phyloP scores from a whole-genome alignment of 2,329 filamentous ascomycete species.

The Aspergillus uvarum region DNA sequence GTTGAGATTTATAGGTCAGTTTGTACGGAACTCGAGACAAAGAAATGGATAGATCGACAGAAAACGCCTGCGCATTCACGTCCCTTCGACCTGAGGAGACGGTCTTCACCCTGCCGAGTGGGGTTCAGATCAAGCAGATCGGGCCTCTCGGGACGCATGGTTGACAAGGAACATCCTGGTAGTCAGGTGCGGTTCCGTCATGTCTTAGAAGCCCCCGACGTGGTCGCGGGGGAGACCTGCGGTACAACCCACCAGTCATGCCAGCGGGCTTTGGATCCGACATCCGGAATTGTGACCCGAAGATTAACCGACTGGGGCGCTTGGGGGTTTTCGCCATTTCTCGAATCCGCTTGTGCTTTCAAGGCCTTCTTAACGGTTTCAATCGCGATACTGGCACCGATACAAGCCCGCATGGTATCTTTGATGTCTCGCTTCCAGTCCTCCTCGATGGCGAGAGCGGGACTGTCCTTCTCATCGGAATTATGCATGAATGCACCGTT shows the following conservation, averaged over 20 bases:
- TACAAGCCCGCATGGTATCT: constrained; percentile 66
- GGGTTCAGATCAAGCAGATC: neutral
- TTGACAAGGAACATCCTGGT: neutral
- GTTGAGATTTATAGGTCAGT: no score
- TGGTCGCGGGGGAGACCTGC: constrained; percentile 29
- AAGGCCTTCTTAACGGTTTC: constrained; percentile 60
- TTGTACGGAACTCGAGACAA: neutral
- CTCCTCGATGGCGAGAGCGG: constrained; percentile 53
- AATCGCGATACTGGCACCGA: constrained; percentile 66
- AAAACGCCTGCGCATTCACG: neutral
- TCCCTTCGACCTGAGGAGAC: neutral
- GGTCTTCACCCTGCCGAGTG: neutral
- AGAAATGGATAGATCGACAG: neutral
- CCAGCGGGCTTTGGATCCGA: constrained; percentile 43
- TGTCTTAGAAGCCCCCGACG: constrained; percentile 12
- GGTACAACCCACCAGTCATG: constrained; percentile 49
- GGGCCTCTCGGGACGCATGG: neutral
- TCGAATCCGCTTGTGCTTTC: constrained; percentile 19
- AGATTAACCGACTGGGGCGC: constrained; percentile 24
- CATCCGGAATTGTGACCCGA: constrained; percentile 38
- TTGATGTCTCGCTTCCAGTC: constrained; percentile 63
- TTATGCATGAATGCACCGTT: constrained; percentile 37
- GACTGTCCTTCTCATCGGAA: constrained; percentile 25
- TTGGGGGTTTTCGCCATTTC: neutral
- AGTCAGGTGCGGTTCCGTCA: constrained; percentile 9